Evolutionary conservation across 2,329 filamentous ascomycete genomes (phyloP).

Genomic region (Huntiella abstrusa): DNA sequence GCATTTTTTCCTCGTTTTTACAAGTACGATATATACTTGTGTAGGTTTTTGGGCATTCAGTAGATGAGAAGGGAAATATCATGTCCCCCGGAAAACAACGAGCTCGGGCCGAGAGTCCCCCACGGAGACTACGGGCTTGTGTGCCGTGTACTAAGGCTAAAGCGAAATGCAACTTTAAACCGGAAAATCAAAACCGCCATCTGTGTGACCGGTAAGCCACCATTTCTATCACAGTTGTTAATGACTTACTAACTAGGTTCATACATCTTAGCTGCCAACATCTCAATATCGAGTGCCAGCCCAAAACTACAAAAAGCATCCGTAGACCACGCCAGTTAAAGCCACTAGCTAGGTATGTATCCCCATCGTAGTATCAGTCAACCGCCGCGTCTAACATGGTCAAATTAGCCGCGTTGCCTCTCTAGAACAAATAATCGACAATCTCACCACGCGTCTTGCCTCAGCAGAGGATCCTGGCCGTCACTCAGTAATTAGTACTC

Average conservation of each 20-base stretch:
- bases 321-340: slow-evolving; percentile 18
- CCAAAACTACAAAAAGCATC: slow-evolving; percentile 16
- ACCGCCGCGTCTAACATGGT: neutral
- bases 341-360: slow-evolving; percentile 15
- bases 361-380: neutral
- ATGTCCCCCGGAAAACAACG: neutral
- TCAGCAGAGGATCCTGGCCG: slow-evolving; percentile 5
- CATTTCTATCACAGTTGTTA: neutral
- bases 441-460: slow-evolving; percentile 11
- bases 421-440: slow-evolving; percentile 15
- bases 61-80: neutral
- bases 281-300: slow-evolving; percentile 16
- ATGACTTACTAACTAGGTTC: neutral
- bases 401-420: slow-evolving; percentile 14
- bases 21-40: neutral
- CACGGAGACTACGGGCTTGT: slow-evolving; percentile 13
- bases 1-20: neutral
- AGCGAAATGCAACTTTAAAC: slow-evolving; percentile 11
- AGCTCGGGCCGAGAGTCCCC: slow-evolving; percentile 9
- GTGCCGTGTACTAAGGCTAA: slow-evolving; percentile 13
- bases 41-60: neutral
- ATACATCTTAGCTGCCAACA: slow-evolving; percentile 14
- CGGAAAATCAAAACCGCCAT: slow-evolving; percentile 10
- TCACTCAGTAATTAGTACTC: slow-evolving; percentile 6
- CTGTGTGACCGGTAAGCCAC: slow-evolving; percentile 11